These are phyloP conservation scores for Dipteronia dyeriana DNA, from an alignment of 345 rosid species.

Conservation along the genomic window DNA sequence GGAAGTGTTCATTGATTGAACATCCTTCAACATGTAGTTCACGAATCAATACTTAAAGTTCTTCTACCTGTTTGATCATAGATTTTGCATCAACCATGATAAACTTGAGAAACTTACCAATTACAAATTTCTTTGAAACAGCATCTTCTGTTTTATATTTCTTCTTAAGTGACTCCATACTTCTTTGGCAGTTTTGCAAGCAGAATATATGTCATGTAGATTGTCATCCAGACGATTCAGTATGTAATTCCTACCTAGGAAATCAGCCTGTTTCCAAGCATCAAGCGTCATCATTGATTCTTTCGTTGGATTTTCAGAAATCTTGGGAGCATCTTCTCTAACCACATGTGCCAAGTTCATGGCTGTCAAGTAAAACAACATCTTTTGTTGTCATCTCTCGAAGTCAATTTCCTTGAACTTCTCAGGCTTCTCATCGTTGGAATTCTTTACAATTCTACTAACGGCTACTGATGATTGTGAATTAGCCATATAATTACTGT, in stretches of 20 bases:
- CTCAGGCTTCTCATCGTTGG: neutral
- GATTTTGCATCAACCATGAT: neutral
- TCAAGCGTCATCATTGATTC: too few relatives aligned
- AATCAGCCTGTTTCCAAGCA: neutral
- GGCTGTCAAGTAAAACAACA: too few relatives aligned
- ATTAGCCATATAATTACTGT: too few relatives aligned
- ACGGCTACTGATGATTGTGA: too few relatives aligned
- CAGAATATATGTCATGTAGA: neutral
- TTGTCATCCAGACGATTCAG: neutral
- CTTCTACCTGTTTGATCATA: too few relatives aligned
- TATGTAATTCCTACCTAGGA: too few relatives aligned
- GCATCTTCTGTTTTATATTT: neutral
- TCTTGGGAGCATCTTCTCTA: neutral
- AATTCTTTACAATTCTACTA: too few relatives aligned
- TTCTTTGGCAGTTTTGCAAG: neutral
- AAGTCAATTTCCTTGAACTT: neutral
- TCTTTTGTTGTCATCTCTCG: neutral
- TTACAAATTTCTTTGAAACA: neutral
- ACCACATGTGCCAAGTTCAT: neutral
- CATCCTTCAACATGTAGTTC: neutral
- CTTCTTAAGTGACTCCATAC: neutral
- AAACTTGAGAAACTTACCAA: neutral
- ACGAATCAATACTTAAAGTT: neutral
- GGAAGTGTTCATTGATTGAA: neutral
- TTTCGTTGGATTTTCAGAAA: neutral